Evolutionary conservation across 148 eudicot species (phyloP).

Genomic region (Rhododendron ferrugineum): DNA sequence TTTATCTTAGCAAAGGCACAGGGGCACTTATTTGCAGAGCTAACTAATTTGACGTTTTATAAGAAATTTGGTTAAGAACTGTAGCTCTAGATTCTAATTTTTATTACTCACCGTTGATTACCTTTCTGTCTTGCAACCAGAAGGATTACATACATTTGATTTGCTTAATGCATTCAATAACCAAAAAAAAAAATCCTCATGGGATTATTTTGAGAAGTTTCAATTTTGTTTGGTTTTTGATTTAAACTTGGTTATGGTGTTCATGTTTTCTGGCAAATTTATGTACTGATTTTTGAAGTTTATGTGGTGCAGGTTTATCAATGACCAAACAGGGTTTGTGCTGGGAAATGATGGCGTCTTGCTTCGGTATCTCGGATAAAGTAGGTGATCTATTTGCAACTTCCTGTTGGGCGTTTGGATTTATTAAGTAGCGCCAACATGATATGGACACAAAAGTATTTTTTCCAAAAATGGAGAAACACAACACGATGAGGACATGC

Average conservation of each 20-base stretch:
- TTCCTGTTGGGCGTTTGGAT: background rate
- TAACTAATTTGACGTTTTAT: background rate
- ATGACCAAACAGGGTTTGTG: constrained; percentile 82
- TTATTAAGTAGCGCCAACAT: background rate
- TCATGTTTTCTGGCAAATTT: background rate
- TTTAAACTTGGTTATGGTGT: background rate
- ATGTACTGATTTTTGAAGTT: background rate
- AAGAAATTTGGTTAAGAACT: background rate
- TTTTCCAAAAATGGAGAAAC: background rate
- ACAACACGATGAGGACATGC: background rate
- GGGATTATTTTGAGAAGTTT: background rate
- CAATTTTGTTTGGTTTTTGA: background rate
- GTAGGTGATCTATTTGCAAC: constrained; percentile 3
- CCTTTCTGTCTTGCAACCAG: background rate
- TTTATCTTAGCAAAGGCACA: too few species aligned
- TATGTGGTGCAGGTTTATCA: constrained; percentile 58
- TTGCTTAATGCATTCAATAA: background rate
- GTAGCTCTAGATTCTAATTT: background rate
- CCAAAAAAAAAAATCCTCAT: background rate
- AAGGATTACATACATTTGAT: background rate
- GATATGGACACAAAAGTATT: background rate
- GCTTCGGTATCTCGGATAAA: constrained; percentile 87
- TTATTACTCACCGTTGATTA: background rate
- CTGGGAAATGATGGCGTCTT: constrained; percentile 96
- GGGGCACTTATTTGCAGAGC: background rate